phyloP scores from a whole-genome alignment of 2,329 filamentous ascomycete genomes.

The Hysterium pulicare region DNA sequence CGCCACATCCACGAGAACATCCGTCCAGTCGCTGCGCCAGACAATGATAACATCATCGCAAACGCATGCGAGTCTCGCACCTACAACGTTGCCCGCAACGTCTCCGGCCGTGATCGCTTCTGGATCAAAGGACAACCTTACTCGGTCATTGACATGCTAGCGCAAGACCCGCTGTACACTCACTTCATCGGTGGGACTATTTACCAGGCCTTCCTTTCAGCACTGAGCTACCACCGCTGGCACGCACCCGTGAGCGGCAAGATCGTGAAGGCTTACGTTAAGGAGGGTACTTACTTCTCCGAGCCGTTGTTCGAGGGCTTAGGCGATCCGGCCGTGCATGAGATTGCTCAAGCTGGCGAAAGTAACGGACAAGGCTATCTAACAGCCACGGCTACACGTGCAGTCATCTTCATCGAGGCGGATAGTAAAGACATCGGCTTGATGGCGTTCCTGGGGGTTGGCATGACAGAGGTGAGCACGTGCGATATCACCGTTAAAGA shows the following conservation, averaged over 20 bases:
- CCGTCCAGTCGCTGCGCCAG: constrained; percentile 57
- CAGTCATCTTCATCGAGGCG: constrained; percentile 67
- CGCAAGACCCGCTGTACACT: constrained; percentile 50
- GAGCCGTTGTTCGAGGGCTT: constrained; percentile 55
- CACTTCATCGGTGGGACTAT: constrained; percentile 62
- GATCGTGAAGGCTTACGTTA: constrained; percentile 55
- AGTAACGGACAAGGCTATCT: constrained; percentile 62
- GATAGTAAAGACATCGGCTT: constrained; percentile 66
- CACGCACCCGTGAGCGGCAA: constrained; percentile 65
- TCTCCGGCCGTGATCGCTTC: constrained; percentile 59
- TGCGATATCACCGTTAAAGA: constrained; percentile 68
- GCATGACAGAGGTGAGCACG: constrained; percentile 73
- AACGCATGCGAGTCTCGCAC: constrained; percentile 65
- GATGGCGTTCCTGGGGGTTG: constrained; percentile 67
- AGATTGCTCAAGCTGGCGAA: constrained; percentile 45
- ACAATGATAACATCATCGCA: constrained; percentile 54
- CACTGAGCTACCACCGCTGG: constrained; percentile 69
- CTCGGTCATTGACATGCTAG: constrained; percentile 62
- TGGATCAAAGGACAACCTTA: constrained; percentile 70
- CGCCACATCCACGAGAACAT: constrained; percentile 52
- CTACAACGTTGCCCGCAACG: constrained; percentile 51
- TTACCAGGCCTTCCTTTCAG: constrained; percentile 68
- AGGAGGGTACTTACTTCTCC: constrained; percentile 66
- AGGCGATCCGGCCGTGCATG: constrained; percentile 31
- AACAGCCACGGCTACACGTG: constrained; percentile 64